phyloP scores from a whole-genome alignment of 352 stramenopile species.

The Globisporangium orthogonon region DNA sequence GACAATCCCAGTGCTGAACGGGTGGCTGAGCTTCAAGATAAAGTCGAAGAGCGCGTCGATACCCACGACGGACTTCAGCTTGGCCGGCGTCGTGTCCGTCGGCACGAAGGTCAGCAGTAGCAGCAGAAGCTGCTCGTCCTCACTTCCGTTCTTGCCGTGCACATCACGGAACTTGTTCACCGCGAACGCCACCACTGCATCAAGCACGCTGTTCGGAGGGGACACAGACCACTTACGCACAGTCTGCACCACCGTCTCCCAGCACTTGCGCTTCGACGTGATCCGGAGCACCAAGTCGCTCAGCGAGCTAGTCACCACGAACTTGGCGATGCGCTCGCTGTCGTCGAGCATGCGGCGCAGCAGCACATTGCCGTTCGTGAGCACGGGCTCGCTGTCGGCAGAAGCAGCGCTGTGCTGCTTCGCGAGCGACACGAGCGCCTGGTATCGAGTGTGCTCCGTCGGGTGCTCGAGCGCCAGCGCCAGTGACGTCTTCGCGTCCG shows the following conservation, averaged over 20 bases:
- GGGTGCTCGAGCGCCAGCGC: conserved; percentile 74
- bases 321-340: conserved; percentile 57
- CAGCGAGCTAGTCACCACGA: conserved; percentile 44
- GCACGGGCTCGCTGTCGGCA: conserved; percentile 19
- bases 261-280: conserved; percentile 40
- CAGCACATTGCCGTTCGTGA: conserved; percentile 49
- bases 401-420: conserved; percentile 28
- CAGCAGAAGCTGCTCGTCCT: conserved; percentile 54
- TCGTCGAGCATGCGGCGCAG: conserved; percentile 74
- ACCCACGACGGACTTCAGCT: conserved; percentile 6
- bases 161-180: conserved; percentile 42
- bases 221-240: conserved; percentile 38
- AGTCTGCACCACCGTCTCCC: conserved; percentile 43
- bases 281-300: conserved; percentile 50
- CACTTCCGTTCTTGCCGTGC: conserved; percentile 11
- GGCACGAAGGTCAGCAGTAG: conserved; percentile 50
- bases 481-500: conserved; percentile 66
- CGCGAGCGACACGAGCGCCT: conserved; percentile 59
- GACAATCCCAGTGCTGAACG: conserved; percentile 29
- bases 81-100: conserved; percentile 3
- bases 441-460: conserved; percentile 65
- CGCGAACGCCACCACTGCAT: conserved; percentile 41
- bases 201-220: conserved; percentile 18
- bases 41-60: conserved; percentile 36
- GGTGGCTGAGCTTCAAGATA: conserved; percentile 46